phyloP scores from a whole-genome alignment of 495 filamentous ascomycete genomes.

The Podospora pseudopauciseta region DNA sequence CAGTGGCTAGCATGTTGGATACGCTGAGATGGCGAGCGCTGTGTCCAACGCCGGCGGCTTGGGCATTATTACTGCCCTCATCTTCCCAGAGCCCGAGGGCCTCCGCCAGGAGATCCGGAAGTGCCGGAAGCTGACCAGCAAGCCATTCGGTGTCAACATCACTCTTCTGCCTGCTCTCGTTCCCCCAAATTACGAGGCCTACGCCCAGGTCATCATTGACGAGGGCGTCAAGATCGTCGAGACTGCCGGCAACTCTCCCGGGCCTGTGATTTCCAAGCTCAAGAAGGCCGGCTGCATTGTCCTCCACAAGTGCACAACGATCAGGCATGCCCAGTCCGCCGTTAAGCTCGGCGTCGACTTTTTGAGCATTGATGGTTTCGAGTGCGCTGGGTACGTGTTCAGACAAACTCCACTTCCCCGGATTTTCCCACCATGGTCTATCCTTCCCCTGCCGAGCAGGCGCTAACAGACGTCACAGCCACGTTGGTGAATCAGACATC shows the following conservation, averaged over 20 bases:
- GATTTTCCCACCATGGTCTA: slow-evolving; percentile 6
- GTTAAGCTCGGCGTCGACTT: slow-evolving; percentile 96
- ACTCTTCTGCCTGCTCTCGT: slow-evolving; percentile 88
- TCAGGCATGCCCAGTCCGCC: slow-evolving; percentile 86
- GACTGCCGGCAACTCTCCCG: slow-evolving; percentile 92
- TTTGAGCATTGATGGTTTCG: slow-evolving; percentile 93
- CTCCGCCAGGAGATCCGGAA: slow-evolving; percentile 88
- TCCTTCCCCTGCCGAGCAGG: not conserved
- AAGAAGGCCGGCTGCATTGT: slow-evolving; percentile 76
- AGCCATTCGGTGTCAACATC: slow-evolving; percentile 94
- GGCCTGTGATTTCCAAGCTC: slow-evolving; percentile 82
- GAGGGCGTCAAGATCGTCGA: slow-evolving; percentile 93
- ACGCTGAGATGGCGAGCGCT: slow-evolving; percentile 87
- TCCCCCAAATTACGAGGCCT: slow-evolving; percentile 87
- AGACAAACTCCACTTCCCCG: slow-evolving; percentile 4
- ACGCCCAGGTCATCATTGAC: slow-evolving; percentile 88
- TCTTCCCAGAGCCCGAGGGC: slow-evolving; percentile 88
- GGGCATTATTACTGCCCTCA: slow-evolving; percentile 91
- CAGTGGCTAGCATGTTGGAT: slow-evolving; percentile 51
- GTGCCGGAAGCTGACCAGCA: slow-evolving; percentile 78
- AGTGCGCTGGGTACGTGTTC: slow-evolving; percentile 79
- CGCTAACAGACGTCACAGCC: slow-evolving; percentile 29
- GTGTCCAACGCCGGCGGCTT: slow-evolving; percentile 95
- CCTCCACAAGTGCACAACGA: slow-evolving; percentile 97
- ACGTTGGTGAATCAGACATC: slow-evolving; percentile 91